Conservation (phyloP, 2,329 filamentous ascomycete genomes). For the Akanthomyces lecanii region DNA sequence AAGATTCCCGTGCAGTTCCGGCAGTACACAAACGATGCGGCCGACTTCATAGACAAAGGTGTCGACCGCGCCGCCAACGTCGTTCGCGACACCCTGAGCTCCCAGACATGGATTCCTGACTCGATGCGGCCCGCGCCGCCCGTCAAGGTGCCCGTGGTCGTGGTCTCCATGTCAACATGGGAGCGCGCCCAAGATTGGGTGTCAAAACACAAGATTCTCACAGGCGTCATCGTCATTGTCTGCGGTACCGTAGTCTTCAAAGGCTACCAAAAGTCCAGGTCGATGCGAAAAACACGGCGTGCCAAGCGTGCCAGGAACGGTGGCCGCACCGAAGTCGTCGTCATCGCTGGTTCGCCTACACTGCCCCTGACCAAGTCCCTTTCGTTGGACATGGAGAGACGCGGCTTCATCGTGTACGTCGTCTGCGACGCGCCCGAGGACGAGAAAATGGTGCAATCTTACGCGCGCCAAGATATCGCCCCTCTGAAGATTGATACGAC, state of each 20-base stretch:
- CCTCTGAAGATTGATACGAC: slow-evolving; percentile 79
- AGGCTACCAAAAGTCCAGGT: slow-evolving; percentile 47
- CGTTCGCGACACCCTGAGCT: slow-evolving; percentile 65
- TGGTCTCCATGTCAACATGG: slow-evolving; percentile 33
- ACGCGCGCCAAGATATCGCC: slow-evolving; percentile 76
- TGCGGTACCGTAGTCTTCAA: slow-evolving; percentile 61
- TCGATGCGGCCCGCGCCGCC: slow-evolving; percentile 58
- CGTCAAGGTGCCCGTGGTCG: slow-evolving; percentile 30
- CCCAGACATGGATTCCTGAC: slow-evolving; percentile 69
- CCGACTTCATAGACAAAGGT: slow-evolving; percentile 74
- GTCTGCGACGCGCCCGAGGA: slow-evolving; percentile 84
- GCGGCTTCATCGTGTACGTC: slow-evolving; percentile 90
- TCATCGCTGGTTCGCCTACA: slow-evolving; percentile 82
- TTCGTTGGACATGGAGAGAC: slow-evolving; percentile 79
- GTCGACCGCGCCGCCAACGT: slow-evolving; percentile 70
- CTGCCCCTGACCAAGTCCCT: slow-evolving; percentile 81
- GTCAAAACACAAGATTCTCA: slow-evolving; percentile 65
- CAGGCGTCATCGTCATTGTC: slow-evolving; percentile 66
- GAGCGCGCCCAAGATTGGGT: slow-evolving; percentile 69
- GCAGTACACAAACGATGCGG: slow-evolving; percentile 66
- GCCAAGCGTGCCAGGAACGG: slow-evolving; percentile 79
- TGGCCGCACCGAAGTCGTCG: slow-evolving; percentile 77
- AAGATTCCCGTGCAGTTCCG: slow-evolving; percentile 60
- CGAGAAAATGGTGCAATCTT: slow-evolving; percentile 69
- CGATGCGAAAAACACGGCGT: slow-evolving; percentile 63